phyloP scores from a whole-genome alignment of 1,139 yeast genomes.

The Meyerozyma elateridarum region DNA sequence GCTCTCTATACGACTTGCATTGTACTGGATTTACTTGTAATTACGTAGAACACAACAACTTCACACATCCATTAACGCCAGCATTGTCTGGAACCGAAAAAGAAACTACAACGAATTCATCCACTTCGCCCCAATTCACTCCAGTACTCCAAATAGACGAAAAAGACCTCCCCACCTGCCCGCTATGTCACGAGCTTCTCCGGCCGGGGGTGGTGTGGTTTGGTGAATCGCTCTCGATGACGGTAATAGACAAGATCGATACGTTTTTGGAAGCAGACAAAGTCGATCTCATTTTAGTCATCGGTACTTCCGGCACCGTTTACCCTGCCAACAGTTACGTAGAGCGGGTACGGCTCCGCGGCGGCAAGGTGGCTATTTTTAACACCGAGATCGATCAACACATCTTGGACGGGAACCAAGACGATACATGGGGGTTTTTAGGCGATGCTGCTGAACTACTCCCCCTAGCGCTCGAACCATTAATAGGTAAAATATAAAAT shows the following conservation, averaged over 20 bases:
- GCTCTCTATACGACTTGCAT: constrained; percentile 63
- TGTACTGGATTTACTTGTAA: constrained; percentile 77
- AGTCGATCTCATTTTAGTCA: constrained; percentile 72
- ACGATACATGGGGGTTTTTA: constrained; percentile 61
- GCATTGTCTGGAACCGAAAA: constrained; percentile 41
- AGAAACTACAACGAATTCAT: constrained; percentile 5
- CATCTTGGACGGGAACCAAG: constrained; percentile 35
- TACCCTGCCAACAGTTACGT: constrained; percentile 94
- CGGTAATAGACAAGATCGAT: constrained; percentile 61
- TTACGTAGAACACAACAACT: constrained; percentile 49
- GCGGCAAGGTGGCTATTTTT: constrained; percentile 82
- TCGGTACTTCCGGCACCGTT: constrained; percentile 81
- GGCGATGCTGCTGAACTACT: constrained; percentile 78
- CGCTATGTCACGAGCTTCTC: constrained; percentile 53
- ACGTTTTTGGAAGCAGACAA: constrained; percentile 54
- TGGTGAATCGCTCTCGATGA: constrained; percentile 75
- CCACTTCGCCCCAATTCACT: constrained; percentile 39
- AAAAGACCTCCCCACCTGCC: constrained; percentile 69
- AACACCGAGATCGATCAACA: constrained; percentile 58
- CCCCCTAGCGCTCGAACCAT: constrained; percentile 62
- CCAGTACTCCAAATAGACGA: constrained; percentile 46
- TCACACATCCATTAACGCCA: constrained; percentile 57
- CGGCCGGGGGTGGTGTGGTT: constrained; percentile 94
- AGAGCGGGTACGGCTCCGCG: constrained; percentile 63
- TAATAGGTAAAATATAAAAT: constrained; percentile 20